Percentiles rank a stretch among this genome's conserved stretches.
Conservation (phyloP, 1,284 basidiomycete genomes). For the Mycena sp. region DNA sequence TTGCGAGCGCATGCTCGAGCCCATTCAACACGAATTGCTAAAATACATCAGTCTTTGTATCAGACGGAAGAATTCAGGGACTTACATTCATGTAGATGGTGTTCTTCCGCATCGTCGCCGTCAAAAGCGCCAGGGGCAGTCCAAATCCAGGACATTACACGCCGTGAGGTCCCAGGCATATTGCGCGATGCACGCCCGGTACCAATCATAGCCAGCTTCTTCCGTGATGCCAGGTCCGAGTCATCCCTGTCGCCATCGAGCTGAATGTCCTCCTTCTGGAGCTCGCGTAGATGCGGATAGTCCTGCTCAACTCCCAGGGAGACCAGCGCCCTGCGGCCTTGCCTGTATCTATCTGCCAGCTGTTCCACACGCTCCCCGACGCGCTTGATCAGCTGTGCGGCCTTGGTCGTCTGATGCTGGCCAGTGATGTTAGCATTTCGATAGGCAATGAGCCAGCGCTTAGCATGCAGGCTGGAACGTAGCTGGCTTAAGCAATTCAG, state of each 20-base stretch:
- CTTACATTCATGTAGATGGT: constrained; percentile 29
- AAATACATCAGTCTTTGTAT: not conserved
- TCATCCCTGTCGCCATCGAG: constrained; percentile 18
- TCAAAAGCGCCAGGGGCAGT: constrained; percentile 27
- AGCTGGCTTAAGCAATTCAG: constrained; percentile 15
- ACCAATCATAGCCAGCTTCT: constrained; percentile 14
- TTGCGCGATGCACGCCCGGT: constrained; percentile 2
- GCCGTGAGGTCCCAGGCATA: constrained; percentile 10
- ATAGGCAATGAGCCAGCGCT: constrained; percentile 25
- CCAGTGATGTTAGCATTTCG: constrained; percentile 16
- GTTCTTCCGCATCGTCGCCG: not conserved
- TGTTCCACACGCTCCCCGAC: not conserved
- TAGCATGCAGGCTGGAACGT: constrained; percentile 27
- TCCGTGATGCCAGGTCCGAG: not conserved
- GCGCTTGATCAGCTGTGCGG: not conserved
- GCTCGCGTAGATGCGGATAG: not conserved
- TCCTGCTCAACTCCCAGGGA: not conserved
- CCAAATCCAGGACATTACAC: constrained; percentile 34
- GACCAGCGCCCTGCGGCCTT: not conserved
- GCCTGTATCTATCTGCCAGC: not conserved
- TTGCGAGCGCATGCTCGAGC: not conserved
- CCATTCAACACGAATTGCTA: not conserved
- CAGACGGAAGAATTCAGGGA: not conserved
- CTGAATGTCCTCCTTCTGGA: not conserved
- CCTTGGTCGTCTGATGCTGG: not conserved